Evolutionary conservation across 176 grass and related monocot species (phyloP), one percentile per base, ranked within the genome.

Genomic region (Triticum monococcum): DNA sequence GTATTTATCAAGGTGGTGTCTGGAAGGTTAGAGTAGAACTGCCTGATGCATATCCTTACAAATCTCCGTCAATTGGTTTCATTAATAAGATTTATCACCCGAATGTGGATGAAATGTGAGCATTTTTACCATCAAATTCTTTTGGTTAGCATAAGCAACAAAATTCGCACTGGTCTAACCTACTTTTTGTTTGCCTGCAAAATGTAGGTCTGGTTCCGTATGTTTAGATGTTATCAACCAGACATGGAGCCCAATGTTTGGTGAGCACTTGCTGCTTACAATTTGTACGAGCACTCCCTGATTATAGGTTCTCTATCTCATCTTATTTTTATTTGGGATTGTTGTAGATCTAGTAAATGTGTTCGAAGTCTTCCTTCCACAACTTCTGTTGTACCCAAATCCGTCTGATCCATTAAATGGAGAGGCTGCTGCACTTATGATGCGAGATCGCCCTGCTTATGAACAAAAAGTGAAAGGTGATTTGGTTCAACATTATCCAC

Each of bases 161-260:
- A 14, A 37, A 54, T 40, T 72, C 54, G 25, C 30, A 61, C 46
- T 9, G 30, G 62, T 20, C 28, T 89, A 35, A 85, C 41, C 24
- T 84, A 9, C 36, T 90, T 69, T 54, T 54, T 52, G 22, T 69
- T 28, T 45, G 35, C 20, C 54, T 41, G 48, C 31, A 78, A 43
- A 86, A 84, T 89, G 82, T 80, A 98, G 96, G 92, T 98, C 96
- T 87, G 96, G 96, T 85, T 98, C 96, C 66, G 93, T 98, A 70
- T 98, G 96, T 87, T 94, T 98, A 91, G 96, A 98, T 94, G 93
- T 98, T 85, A 98, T 98, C 32, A 98, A 98, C 88, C 96, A 98
- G 84, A 96, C 96, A 56, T 98, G 96, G 96, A 98, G 96, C 85
- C 96, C 96, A 57, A 98, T 98, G 96, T 98, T 96, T 83, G 96